phyloP scores from a whole-genome alignment of 164 flowering plant species.

The Vitis rotundifolia region DNA sequence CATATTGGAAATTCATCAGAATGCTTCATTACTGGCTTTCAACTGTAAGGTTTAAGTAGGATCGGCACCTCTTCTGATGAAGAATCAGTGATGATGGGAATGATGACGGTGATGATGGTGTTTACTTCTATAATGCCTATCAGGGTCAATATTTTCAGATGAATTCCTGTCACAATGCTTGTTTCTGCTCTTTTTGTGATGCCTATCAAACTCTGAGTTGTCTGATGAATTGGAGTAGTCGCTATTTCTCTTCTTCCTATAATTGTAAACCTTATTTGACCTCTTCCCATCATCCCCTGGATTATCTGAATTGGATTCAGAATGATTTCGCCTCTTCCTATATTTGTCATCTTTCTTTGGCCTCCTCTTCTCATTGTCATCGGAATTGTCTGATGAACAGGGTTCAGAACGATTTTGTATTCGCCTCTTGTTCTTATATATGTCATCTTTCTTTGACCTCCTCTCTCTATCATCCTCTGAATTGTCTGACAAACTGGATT shows the following conservation, averaged over 20 bases:
- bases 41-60: too few species aligned
- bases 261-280: too few species aligned
- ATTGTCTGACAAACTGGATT: conserved; percentile 24
- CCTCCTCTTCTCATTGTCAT: neutral
- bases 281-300: too few species aligned
- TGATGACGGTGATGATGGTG: neutral
- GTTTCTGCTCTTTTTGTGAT: conserved; percentile 6
- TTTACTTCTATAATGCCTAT: conserved; percentile 12
- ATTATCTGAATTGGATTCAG: too few species aligned
- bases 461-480: conserved; percentile 24
- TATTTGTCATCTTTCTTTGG: too few species aligned
- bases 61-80: neutral
- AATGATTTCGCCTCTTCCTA: too few species aligned
- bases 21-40: too few species aligned
- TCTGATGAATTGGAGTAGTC: conserved; percentile 4
- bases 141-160: conserved; percentile 9
- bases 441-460: conserved; percentile 1
- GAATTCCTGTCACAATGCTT: conserved; percentile 2
- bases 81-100: neutral
- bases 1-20: too few species aligned
- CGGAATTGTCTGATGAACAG: neutral
- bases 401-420: conserved; percentile 6
- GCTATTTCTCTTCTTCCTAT: neutral
- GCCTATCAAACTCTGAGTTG: conserved; percentile 7
- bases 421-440: conserved; percentile 12